Evolutionary conservation across 441 rosid species (phyloP).

Genomic region (Mallotus japonicus): DNA sequence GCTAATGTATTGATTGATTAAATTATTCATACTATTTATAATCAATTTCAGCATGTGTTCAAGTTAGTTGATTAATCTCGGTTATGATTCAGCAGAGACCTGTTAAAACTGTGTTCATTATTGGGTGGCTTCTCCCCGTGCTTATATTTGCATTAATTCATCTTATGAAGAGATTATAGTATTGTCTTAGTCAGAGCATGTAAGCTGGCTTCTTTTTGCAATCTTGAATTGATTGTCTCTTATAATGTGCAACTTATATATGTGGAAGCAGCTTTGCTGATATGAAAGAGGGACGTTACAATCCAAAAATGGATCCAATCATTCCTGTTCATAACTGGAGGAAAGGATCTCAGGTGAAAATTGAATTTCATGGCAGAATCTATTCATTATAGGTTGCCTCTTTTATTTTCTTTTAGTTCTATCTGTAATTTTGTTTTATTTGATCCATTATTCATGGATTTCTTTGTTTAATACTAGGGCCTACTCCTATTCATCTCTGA

Average conservation of each 20-base stretch:
- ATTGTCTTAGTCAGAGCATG: constrained; percentile 1
- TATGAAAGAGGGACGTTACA: constrained; percentile 92
- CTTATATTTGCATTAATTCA: too few species aligned
- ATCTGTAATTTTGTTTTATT: too few species aligned
- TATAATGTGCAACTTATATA: constrained; percentile 13
- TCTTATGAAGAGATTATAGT: background rate
- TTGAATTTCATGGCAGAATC: constrained; percentile 11
- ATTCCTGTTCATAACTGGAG: constrained; percentile 90
- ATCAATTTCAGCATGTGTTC: background rate
- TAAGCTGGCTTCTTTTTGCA: background rate
- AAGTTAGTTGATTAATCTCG: background rate
- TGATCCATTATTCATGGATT: too few species aligned
- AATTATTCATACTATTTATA: too few species aligned
- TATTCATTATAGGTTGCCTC: too few species aligned
- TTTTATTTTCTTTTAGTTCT: too few species aligned
- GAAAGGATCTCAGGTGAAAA: constrained; percentile 93
- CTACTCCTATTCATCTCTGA: too few species aligned
- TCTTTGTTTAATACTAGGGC: too few species aligned
- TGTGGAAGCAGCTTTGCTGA: constrained; percentile 81
- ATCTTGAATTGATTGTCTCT: background rate
- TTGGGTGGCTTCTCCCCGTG: too few species aligned
- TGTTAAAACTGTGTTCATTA: too few species aligned
- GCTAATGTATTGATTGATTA: background rate
- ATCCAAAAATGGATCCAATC: constrained; percentile 80
- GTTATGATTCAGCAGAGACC: too few species aligned